Base-by-base conservation (phyloP, 2,329 filamentous ascomycete genomes). In the Teratosphaeria pseudoeucalypti region DNA sequence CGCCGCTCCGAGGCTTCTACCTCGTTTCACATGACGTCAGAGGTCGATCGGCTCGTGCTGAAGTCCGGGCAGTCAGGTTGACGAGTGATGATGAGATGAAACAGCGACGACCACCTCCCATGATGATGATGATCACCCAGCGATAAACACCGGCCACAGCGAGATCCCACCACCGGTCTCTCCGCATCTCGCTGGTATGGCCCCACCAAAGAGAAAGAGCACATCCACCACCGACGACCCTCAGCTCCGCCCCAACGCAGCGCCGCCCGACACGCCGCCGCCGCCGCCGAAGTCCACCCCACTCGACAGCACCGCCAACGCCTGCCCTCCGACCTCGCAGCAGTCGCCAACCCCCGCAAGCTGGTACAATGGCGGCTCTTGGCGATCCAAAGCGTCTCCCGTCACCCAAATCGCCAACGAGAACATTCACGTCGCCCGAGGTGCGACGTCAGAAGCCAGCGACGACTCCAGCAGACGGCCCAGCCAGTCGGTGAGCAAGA, bases 381-480 rank as follows among this genome's bases (percentile, higher is more conserved):
- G 77, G 77, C 71, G 73, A 6, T 71, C 73, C 29, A 80, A 80
- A 67, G 75, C 78, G 11, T 73, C 74, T 11, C 73, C 77, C 1
- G 72, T 78, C 9, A 76, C 77, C n/a, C 72, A 77, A 64, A 75
- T 77, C 7, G 75, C 75, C 9, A 72, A 71, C 29, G 77, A 80
- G 64, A 79, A 74, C 63, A 76, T 79, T 29, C 72, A 70, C 32
- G 77, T 77, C 4, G 72, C 72, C 54, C 74, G 75, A 54, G 76
- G 76, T 26, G 71, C 76, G 1, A 76, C 75, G 3, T 73, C 73
- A 16, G 76, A 78, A 58, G 66, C 75, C 32, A 32, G 5, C 29
- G 29, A 32, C 29, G 60, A 59, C 49, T 12, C 69, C 70, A 9
- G 65, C 56, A 10, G 68, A 73, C 43, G 71, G 34, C 68, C 67